phyloP scores from a whole-genome alignment of 2,329 filamentous ascomycete species.

The Ceratocystis cubensis region DNA sequence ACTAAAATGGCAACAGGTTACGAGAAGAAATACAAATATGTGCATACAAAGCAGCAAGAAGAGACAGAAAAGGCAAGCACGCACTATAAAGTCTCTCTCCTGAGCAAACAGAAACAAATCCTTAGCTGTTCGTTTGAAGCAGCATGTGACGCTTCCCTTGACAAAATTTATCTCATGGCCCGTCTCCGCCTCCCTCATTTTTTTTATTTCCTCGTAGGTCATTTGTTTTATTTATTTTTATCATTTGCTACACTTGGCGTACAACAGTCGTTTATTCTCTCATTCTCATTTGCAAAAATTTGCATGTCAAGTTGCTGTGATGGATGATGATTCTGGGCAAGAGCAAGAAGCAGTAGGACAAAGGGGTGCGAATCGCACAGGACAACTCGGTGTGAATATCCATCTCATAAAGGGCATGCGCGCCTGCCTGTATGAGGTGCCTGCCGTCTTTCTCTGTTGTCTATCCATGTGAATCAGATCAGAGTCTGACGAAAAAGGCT shows the following conservation, averaged over 20 bases:
- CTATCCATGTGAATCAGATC: neutral
- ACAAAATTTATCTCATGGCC: neutral
- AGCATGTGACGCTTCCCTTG: neutral
- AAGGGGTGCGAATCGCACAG: neutral
- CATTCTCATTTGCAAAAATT: neutral
- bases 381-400: neutral
- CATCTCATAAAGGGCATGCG: neutral
- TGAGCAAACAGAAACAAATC: slow-evolving; percentile 3
- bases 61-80: neutral
- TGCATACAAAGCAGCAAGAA: no score
- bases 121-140: neutral
- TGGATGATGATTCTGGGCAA: neutral
- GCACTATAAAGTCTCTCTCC: neutral
- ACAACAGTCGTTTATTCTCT: neutral
- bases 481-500: neutral
- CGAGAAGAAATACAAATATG: no score
- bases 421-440: neutral
- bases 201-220: neutral
- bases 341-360: neutral
- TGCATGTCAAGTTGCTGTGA: neutral
- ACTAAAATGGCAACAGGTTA: no score
- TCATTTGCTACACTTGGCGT: neutral
- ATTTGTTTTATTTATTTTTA: neutral
- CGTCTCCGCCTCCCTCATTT: neutral
- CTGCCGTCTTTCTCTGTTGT: neutral